Evolutionary conservation across 2,329 filamentous ascomycete species (phyloP).

Genomic region (Magnaporthales sp.): DNA sequence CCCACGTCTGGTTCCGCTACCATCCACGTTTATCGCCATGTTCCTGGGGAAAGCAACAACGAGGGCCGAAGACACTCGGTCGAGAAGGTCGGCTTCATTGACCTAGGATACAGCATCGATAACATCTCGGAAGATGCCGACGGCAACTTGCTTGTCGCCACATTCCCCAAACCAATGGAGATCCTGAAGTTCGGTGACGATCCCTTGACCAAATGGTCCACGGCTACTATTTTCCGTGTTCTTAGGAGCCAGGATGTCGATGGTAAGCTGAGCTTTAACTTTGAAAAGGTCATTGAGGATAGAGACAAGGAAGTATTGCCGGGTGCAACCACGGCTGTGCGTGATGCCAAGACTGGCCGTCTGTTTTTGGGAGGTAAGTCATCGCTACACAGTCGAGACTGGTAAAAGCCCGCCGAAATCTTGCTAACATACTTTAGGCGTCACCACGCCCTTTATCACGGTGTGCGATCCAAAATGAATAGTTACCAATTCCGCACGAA

Average conservation of each 20-base stretch:
- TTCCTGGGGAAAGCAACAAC: not conserved
- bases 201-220: slow-evolving; percentile 10
- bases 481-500: too few species aligned
- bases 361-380: slow-evolving; percentile 18
- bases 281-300: slow-evolving; percentile 20
- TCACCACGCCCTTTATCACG: slow-evolving; percentile 4
- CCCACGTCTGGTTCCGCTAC: slow-evolving; percentile 16
- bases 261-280: slow-evolving; percentile 8
- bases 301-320: slow-evolving; percentile 15
- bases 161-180: slow-evolving; percentile 12
- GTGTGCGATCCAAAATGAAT: slow-evolving; percentile 5
- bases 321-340: slow-evolving; percentile 15
- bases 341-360: slow-evolving; percentile 18
- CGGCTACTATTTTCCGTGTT: slow-evolving; percentile 15
- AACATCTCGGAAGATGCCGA: slow-evolving; percentile 17
- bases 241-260: slow-evolving; percentile 5
- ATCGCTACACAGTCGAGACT: not conserved
- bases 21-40: slow-evolving; percentile 12
- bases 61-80: not conserved
- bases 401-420: not conserved
- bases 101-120: slow-evolving; percentile 15
- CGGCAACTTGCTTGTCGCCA: slow-evolving; percentile 17
- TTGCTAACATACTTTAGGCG: not conserved
- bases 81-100: slow-evolving; percentile 9
- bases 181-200: slow-evolving; percentile 11